A percentile compares a stretch with the other conserved stretches of the same genome.
Conservation (phyloP, 805 yeast genomes). For the Candida pseudoglaebosa region DNA sequence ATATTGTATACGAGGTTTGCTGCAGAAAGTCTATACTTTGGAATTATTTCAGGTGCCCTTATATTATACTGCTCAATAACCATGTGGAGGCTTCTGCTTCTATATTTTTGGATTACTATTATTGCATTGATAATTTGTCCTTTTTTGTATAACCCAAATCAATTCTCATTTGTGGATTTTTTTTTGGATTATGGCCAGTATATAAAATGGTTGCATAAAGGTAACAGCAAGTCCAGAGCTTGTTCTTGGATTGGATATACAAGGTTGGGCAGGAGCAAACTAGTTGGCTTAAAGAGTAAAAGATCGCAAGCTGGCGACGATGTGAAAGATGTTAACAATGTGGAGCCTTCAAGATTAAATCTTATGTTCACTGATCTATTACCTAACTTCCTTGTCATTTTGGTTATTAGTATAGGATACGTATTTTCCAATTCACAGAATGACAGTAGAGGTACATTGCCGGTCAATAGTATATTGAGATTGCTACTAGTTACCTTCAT, state of each 20-base stretch:
- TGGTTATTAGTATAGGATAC: slow-evolving; percentile 42
- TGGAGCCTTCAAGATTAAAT: slow-evolving; percentile 47
- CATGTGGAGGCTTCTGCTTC: slow-evolving; percentile 56
- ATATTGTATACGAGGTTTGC: slow-evolving; percentile 75
- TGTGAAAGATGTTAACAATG: slow-evolving; percentile 39
- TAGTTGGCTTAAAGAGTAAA: slow-evolving; percentile 53
- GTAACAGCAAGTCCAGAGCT: slow-evolving; percentile 40
- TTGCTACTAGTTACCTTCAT: slow-evolving; percentile 41
- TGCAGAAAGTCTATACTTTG: slow-evolving; percentile 60
- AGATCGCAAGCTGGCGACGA: slow-evolving; percentile 34
- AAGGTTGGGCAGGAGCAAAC: slow-evolving; percentile 47
- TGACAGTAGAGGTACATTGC: slow-evolving; percentile 30
- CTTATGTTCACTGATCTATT: slow-evolving; percentile 38
- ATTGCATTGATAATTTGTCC: slow-evolving; percentile 67
- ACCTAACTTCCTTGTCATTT: slow-evolving; percentile 32
- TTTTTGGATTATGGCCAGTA: slow-evolving; percentile 63
- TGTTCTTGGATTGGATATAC: slow-evolving; percentile 46
- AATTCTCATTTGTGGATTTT: slow-evolving; percentile 64
- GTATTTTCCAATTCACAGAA: slow-evolving; percentile 53
- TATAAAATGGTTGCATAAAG: slow-evolving; percentile 49
- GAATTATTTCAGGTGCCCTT: slow-evolving; percentile 47
- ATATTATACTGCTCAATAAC: slow-evolving; percentile 55
- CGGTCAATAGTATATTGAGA: slow-evolving; percentile 42
- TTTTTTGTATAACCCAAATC: slow-evolving; percentile 73
- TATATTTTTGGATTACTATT: slow-evolving; percentile 73